A percentile compares a stretch with the other conserved stretches of the same genome.
These are phyloP conservation scores for Aspergillus coremiiformis DNA, from an alignment of 495 filamentous ascomycete species.

Conservation along the genomic window DNA sequence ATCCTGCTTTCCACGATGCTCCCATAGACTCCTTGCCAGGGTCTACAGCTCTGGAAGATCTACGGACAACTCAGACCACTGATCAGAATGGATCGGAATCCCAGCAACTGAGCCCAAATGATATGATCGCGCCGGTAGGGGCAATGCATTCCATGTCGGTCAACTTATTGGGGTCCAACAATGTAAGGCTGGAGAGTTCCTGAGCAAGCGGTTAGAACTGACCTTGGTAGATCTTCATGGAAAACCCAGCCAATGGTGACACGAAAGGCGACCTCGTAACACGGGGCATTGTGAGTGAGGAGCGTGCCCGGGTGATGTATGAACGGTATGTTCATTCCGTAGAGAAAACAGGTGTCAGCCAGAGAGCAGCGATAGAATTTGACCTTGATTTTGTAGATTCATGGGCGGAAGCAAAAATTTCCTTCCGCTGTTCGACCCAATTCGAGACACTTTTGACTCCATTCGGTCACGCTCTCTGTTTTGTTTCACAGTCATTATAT, in stretches of 20 bases:
- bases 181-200: conserved; percentile 15
- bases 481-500: conserved; percentile 39
- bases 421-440: conserved; percentile 35
- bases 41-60: conserved; percentile 13
- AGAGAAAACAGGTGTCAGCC: too few relatives aligned
- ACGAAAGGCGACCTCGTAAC: conserved; percentile 30
- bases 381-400: conserved; percentile 18
- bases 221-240: conserved; percentile 30
- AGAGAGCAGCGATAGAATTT: too few relatives aligned
- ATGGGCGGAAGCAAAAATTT: conserved; percentile 36
- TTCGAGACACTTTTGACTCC: conserved; percentile 40
- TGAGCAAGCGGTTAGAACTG: neutral
- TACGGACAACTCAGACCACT: conserved; percentile 20
- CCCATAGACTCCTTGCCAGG: conserved; percentile 26
- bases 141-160: conserved; percentile 39
- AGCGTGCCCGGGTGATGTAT: conserved; percentile 34
- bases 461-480: conserved; percentile 37
- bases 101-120: conserved; percentile 36
- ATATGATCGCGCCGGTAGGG: conserved; percentile 38
- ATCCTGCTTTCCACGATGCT: conserved; percentile 17
- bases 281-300: conserved; percentile 37
- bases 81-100: conserved; percentile 28
- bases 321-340: conserved; percentile 24
- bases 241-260: conserved; percentile 27
- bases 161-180: conserved; percentile 31